Base-by-base conservation (phyloP, 2,329 filamentous ascomycete genomes). In the Cladosporium sp. region DNA sequence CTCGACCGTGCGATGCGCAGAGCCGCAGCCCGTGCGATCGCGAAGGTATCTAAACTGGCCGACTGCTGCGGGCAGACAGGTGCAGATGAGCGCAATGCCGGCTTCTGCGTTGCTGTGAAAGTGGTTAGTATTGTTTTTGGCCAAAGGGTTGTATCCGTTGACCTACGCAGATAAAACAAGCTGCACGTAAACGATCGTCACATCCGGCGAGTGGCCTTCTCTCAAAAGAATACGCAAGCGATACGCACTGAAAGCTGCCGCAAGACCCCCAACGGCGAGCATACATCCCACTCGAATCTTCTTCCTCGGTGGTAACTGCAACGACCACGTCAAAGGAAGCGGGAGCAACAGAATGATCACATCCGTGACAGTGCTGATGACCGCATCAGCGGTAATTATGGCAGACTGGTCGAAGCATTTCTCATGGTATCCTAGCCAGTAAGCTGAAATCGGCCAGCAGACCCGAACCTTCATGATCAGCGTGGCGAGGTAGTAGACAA, bases 371-470 rank as follows among this genome's bases (percentile, higher is more conserved):
- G 58, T 61, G n/a, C 58, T 61, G 21, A 61, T 51, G 43, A 61
- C 32, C n/a, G 58, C 30, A 25, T 61, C 58, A 8, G 43, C 58
- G 3, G 43, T 49, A 28, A 61, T 49, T 28, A 61, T n/a, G 14
- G 58, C 58, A 11, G 58, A 49, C n/a, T 61, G 58, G 26, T 61
- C 23, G 28, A 61, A n/a, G 30, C 58, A 61, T 34, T 61, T 61
- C 2, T 32, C 26, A 28, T 25, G 48, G 2, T 61, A 26, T 5
- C 43, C 25, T 21, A 28, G 23, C 58, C 58, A 61, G 39, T 61
- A 61, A 21, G 58, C 58, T n/a, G 58, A 61, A 46, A 61, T 48
- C 13, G 58, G 58, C 43, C n/a, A n/a, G 43, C 58, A 61, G 43
- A 61, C 28, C 14, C 58, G 58, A 23, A 61, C 36, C n/a, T 61